Conservation (phyloP, 2,329 filamentous ascomycete species). For the Cladosporium austrohemisphaericum region DNA sequence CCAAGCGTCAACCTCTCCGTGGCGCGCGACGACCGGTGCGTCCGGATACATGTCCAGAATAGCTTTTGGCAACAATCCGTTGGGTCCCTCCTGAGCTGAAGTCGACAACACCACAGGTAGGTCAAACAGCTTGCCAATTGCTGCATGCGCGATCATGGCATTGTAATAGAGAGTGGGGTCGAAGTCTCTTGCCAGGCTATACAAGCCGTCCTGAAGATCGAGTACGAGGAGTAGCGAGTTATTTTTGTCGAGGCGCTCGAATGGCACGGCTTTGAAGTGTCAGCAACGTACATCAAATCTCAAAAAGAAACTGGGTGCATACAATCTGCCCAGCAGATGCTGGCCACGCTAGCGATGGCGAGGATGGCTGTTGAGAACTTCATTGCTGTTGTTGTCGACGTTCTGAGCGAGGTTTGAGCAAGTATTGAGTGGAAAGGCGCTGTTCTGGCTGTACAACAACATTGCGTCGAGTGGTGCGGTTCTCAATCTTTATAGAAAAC, state of each 20-base stretch:
- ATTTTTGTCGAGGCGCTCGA: constrained; percentile 41
- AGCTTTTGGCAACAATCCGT: constrained; percentile 67
- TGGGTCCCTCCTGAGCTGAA: constrained; percentile 65
- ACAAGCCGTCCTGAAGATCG: constrained; percentile 59
- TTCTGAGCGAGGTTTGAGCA: not conserved
- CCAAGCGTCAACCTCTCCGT: constrained; percentile 74
- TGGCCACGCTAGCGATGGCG: not conserved
- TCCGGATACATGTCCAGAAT: constrained; percentile 59
- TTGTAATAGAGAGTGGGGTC: constrained; percentile 62
- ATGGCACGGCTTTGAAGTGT: constrained; percentile 21
- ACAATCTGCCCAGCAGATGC: constrained; percentile 6
- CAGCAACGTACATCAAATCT: too few species aligned
- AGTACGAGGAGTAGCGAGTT: constrained; percentile 52
- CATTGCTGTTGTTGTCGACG: not conserved
- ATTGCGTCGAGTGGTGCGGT: not conserved
- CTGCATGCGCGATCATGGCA: constrained; percentile 65
- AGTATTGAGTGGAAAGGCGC: not conserved
- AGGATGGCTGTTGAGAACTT: not conserved
- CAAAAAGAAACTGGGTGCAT: not conserved
- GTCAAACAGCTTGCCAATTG: constrained; percentile 62
- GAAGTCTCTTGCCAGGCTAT: constrained; percentile 61
- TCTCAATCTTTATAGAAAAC: not conserved
- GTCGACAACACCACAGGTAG: constrained; percentile 68
- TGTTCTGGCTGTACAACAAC: not conserved
- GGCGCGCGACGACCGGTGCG: constrained; percentile 62